phyloP scores from a whole-genome alignment of 768 basidiomycete species.

The Rhodotorula babjevae region DNA sequence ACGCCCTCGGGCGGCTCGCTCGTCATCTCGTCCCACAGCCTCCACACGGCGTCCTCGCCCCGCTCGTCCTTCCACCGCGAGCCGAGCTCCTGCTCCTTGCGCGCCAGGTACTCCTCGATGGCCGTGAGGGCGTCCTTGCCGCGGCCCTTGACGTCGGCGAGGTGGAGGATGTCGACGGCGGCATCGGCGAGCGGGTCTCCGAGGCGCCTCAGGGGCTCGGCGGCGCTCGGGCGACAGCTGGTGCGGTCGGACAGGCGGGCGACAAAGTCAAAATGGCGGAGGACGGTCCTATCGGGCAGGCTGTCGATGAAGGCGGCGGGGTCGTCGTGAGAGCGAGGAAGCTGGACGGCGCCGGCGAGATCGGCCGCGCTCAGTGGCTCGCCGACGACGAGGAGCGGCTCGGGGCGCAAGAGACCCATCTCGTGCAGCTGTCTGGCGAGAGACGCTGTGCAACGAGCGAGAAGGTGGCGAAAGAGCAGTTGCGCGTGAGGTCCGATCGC shows the following conservation, averaged over 20 bases:
- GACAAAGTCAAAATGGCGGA: slow-evolving; percentile 29
- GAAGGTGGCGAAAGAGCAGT: background rate
- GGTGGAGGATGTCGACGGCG: slow-evolving; percentile 39
- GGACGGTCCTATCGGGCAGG: background rate
- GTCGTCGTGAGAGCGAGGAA: slow-evolving; percentile 9
- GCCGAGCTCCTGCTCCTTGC: slow-evolving; percentile 30
- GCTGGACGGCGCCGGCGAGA: background rate
- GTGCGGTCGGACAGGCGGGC: background rate
- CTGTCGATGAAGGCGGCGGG: slow-evolving; percentile 12
- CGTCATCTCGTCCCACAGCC: slow-evolving; percentile 44
- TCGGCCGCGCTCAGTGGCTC: background rate
- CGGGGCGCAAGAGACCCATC: slow-evolving; percentile 1
- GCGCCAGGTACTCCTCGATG: slow-evolving; percentile 39
- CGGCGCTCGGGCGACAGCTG: slow-evolving; percentile 8
- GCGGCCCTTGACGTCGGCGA: slow-evolving; percentile 19
- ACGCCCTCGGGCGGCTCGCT: slow-evolving; percentile 23
- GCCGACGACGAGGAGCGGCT: slow-evolving; percentile 6
- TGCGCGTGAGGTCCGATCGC: background rate
- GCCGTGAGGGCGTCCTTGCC: slow-evolving; percentile 43
- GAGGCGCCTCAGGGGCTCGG: slow-evolving; percentile 34
- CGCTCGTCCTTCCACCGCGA: slow-evolving; percentile 27
- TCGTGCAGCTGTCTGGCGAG: no score
- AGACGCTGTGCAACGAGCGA: background rate
- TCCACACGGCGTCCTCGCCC: slow-evolving; percentile 31
- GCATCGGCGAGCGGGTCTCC: slow-evolving; percentile 43